Base-by-base conservation (phyloP, 176 grass and related monocot genomes). In the Rhipidocladum racemiflorum region DNA sequence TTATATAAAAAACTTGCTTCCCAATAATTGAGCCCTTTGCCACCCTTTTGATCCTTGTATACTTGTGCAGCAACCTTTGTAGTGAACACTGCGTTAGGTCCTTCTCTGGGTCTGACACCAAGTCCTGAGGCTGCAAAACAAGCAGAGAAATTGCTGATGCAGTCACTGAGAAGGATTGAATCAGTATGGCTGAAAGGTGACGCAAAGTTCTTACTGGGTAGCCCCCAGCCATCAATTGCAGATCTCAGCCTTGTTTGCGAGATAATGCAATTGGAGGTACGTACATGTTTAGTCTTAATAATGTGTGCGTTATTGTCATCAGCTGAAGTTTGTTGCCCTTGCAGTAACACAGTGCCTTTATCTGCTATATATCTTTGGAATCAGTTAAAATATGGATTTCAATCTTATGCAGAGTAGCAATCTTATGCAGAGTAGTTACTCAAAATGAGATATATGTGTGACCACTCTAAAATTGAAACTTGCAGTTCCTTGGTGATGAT, bases 191-290 rank as follows among this genome's bases (percentile, higher is more conserved):
- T 97, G 48, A 92, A 91, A 70, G 87, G 88, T n/a, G 77, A 89
- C 32, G 51, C 86, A 10, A 89, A 92, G 53, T 98, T 98, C 86
- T 77, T 95, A 84, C 38, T 91, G 11, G 92, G 92, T 64, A 93
- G 53, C 27, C 90, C 76, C 34, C 86, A 85, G 65, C 92, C 92
- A 76, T 90, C 92, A 1, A 88, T 98, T 57, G 90, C 92, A 50
- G 92, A 98, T 81, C 88, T 98, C 60, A 91, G 92, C 88, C 92
- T 98, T 74, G 90, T 91, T 56, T 98, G 95, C 44, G 95, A 98
- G 80, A 92, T 98, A 70, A 95, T 91, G 90, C 90, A 98, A 63
- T 61, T 95, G 63, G 92, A 98, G 92, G 95, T 95, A 93, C 21
- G 73, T 77, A 21, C 7, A 13, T 70, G 17, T 69, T 28, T 14